Evolutionary conservation across 768 basidiomycete species (phyloP).

Genomic region (Pleurotus giganteus): DNA sequence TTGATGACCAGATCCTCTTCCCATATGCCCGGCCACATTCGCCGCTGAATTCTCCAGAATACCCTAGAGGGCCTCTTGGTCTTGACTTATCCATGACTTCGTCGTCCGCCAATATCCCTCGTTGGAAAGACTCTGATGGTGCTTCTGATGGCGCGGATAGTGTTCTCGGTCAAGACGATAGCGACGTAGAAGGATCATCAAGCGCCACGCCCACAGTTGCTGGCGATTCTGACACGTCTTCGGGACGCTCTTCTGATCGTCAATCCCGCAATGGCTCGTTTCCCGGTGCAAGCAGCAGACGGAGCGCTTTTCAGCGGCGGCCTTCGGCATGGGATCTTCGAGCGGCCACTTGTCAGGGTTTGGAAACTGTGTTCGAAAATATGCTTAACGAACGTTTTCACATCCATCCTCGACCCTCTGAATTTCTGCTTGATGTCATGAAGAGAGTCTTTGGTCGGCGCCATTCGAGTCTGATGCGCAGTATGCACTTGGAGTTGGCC

Average conservation of each 20-base stretch:
- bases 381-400: constrained; percentile 40
- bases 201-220: neutral
- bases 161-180: constrained; percentile 5
- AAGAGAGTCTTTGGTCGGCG: constrained; percentile 32
- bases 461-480: constrained; percentile 23
- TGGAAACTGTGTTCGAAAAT: constrained; percentile 41
- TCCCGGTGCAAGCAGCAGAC: neutral
- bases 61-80: neutral
- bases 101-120: constrained; percentile 6
- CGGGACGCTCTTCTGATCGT: neutral
- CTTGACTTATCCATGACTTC: constrained; percentile 6
- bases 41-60: neutral
- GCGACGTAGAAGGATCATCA: constrained; percentile 5
- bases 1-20: constrained; percentile 46
- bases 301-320: neutral
- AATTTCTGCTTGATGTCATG: constrained; percentile 29
- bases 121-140: constrained; percentile 2
- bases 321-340: constrained; percentile 25
- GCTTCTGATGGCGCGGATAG: neutral
- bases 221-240: constrained; percentile 5
- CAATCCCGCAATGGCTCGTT: constrained; percentile 1
- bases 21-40: constrained; percentile 23
- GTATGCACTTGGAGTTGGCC: constrained; percentile 40
- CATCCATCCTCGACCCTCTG: constrained; percentile 35
- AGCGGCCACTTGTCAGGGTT: constrained; percentile 23